Evolutionary conservation across 805 yeast genomes (phyloP), one percentile per base, ranked within the genome.

Genomic region (Maudiozyma barnettii): DNA sequence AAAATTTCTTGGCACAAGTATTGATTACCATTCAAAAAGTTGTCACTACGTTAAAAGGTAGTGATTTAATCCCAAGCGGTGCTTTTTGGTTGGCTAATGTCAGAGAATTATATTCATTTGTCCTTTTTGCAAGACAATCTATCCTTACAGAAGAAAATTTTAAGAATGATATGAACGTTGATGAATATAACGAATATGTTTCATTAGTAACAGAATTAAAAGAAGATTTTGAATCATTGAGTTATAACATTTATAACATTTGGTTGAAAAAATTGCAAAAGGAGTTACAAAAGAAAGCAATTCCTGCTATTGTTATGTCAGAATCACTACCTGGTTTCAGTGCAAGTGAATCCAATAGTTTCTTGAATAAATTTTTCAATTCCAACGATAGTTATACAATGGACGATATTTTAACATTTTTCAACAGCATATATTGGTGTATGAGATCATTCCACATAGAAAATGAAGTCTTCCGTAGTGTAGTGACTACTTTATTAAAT

Each of bases 41-140:
- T 51, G 95, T 91, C 16, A 76, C 84, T 45, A 68, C 74, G n/a
- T 73, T 84, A 60, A 83, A 82, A 55, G 96, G 91, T 47, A 95
- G 85, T 50, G 95, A 86, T 55, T 81, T 88, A 31, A 82, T 90
- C 58, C 80, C 88, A 42, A 88, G 88, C 57, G 98, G 96, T 55
- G 95, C 97, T 0, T 93, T 90, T 72, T 93, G 99, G 99, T 74
- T 93, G 54, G 86, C 97, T 3, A 93, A 93, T 68, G 90, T 95
- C 2, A 96, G 93, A 64, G 98, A 93, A 64, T 75, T 93, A 58
- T 86, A 85, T 66, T 89, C 98, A 3, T 93, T 93, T 72, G 95
- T 91, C 49, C 80, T 90, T 14, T 85, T 88, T 66, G 98, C 98
- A 2, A 95, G 91, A 66, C 79, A 81, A 50, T 88, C 95, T n/a